Evolutionary conservation across 305 asterid genomes (phyloP).

Genomic region (Solanum chacoense): DNA sequence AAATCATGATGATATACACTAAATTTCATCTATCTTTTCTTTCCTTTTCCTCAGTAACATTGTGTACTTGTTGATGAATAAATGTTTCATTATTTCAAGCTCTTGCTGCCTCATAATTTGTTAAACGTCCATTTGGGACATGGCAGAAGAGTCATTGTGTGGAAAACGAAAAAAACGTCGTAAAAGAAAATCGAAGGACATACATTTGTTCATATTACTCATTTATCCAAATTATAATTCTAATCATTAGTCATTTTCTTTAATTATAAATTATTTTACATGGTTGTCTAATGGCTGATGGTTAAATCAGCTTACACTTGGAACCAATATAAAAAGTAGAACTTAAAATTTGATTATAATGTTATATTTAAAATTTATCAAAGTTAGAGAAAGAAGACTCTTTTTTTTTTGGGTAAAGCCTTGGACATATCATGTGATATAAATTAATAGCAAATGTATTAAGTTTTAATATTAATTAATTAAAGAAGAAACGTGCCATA

Average conservation of each 20-base stretch:
- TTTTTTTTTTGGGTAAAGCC: neutral
- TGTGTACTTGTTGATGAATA: neutral
- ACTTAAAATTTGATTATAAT: neutral
- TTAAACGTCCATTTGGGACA: neutral
- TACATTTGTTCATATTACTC: neutral
- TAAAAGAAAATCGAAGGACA: neutral
- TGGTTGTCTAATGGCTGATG: neutral
- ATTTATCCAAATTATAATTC: neutral
- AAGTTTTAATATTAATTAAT: neutral
- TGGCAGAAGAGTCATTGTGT: neutral
- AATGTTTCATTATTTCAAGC: neutral
- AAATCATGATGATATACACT: constrained; percentile 1
- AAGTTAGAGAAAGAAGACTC: neutral
- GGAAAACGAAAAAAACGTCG: neutral
- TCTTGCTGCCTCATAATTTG: neutral
- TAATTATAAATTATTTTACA: neutral
- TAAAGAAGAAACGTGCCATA: neutral
- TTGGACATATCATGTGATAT: neutral
- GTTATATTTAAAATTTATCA: neutral
- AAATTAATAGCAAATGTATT: neutral
- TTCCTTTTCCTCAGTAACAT: neutral
- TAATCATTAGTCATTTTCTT: neutral
- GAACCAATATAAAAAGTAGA: neutral
- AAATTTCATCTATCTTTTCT: neutral
- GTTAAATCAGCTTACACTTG: neutral